These are phyloP conservation scores for Suillus alpinus DNA, from an alignment of 768 basidiomycete species.

Conservation along the genomic window DNA sequence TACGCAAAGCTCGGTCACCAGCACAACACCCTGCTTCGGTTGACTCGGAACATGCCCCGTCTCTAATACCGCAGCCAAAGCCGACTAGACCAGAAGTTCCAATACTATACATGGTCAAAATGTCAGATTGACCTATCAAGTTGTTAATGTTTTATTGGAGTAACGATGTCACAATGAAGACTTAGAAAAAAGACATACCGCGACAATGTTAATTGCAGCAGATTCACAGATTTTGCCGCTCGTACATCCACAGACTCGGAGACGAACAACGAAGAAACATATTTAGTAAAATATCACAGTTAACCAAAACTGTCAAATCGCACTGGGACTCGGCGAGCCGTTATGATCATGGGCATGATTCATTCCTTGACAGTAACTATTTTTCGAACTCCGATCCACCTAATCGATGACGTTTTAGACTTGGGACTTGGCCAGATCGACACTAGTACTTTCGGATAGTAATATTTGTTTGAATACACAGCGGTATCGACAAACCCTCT, in stretches of 20 bases:
- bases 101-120: neutral
- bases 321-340: neutral
- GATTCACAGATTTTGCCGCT: neutral
- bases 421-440: too few relatives aligned
- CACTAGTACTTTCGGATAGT: too few relatives aligned
- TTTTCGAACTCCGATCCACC: too few relatives aligned
- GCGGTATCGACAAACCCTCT: neutral
- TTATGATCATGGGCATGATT: too few relatives aligned
- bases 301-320: too few relatives aligned
- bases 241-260: neutral
- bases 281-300: too few relatives aligned
- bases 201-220: neutral
- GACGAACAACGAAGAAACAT: neutral
- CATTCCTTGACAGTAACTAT: too few relatives aligned
- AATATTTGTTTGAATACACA: too few relatives aligned
- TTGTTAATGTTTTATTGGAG: neutral
- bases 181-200: neutral
- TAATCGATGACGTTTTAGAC: too few relatives aligned
- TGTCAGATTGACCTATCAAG: neutral
- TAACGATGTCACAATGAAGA: neutral
- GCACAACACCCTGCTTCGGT: neutral
- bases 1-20: neutral
- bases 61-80: neutral
- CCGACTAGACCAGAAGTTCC: neutral
- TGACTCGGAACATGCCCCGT: neutral